Base-by-base conservation (phyloP, 345 rosid genomes). In the Populus deltoides region DNA sequence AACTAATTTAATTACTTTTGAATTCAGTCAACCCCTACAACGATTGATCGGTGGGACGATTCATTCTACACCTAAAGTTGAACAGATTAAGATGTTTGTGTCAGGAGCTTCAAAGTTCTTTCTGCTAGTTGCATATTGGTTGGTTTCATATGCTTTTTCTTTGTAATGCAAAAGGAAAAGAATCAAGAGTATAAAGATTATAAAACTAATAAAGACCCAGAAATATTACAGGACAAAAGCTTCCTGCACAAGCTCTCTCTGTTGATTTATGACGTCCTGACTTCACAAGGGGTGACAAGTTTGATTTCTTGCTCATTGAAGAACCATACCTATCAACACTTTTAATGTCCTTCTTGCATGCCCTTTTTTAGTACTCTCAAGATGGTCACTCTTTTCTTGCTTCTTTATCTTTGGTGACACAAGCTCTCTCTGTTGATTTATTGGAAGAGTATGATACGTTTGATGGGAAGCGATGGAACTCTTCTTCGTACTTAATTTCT, bases 221-320 rank as follows among this genome's bases (percentile, higher is more conserved):
- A 41, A 41, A 41, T 41, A 10, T 41, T 41, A 13, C 45, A 41
- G 45, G 45, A 41, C 45, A 41, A 41, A 10, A 41, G 63, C 63
- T 57, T 57, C 6, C 0, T n/a, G 29, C 27, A 24, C 27, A 24
- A 9, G 63, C 15, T 57, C 6, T 51, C 59, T 62, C 82, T 1
- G 69, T 81, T 51, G 87, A 78, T 66, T 55, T 77, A 51, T 69
- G 59, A 51, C 79, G 39, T 38, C 73, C 70, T 2, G 83, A 77
- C 75, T 78, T 84, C 0, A 47, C 74, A 5, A 79, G 73, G 2
- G 80, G 36, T 7, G 73, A 31, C 15, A 38, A 10, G 17, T 62
- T 12, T 0, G 78, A n/a, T 7, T 7, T 63, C 36, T 35, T 74
- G 57, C 72, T 77, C 1, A 29, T 66, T 7, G 83, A 69, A 45